Conservation (phyloP, 2,329 filamentous ascomycete species). For the Ascosphaera aggregata region DNA sequence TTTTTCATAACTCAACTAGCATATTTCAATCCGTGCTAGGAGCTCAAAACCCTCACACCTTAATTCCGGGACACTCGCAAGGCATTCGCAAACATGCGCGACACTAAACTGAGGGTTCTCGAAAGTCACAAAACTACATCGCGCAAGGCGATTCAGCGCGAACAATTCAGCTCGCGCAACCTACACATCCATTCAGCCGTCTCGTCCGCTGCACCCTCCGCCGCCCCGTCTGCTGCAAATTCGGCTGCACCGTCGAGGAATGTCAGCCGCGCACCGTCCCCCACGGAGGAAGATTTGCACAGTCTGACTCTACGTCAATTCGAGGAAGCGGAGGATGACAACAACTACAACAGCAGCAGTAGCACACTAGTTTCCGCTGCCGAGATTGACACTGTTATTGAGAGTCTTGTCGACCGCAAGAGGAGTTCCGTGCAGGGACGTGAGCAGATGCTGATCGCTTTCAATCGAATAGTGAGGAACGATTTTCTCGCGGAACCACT, state of each 20-base stretch:
- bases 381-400: constrained; percentile 40
- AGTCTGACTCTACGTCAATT: not conserved
- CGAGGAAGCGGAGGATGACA: constrained; percentile 30
- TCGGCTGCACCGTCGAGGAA: constrained; percentile 31
- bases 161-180: not conserved
- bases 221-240: constrained; percentile 25
- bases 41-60: not conserved
- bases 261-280: constrained; percentile 28
- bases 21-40: too few species aligned
- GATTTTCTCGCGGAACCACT: constrained; percentile 44
- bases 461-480: constrained; percentile 41
- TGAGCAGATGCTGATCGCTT: constrained; percentile 37
- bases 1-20: too few species aligned
- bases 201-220: constrained; percentile 29
- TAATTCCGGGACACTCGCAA: not conserved
- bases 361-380: constrained; percentile 37
- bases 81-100: not conserved
- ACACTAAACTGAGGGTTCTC: constrained; percentile 13
- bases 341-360: constrained; percentile 28
- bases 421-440: constrained; percentile 49
- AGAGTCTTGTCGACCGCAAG: constrained; percentile 55
- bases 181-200: constrained; percentile 13
- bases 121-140: constrained; percentile 43
- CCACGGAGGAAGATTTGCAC: not conserved
- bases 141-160: constrained; percentile 21